Base-by-base conservation (phyloP, 306 rosid species). In the Luffa aegyptiaca region DNA sequence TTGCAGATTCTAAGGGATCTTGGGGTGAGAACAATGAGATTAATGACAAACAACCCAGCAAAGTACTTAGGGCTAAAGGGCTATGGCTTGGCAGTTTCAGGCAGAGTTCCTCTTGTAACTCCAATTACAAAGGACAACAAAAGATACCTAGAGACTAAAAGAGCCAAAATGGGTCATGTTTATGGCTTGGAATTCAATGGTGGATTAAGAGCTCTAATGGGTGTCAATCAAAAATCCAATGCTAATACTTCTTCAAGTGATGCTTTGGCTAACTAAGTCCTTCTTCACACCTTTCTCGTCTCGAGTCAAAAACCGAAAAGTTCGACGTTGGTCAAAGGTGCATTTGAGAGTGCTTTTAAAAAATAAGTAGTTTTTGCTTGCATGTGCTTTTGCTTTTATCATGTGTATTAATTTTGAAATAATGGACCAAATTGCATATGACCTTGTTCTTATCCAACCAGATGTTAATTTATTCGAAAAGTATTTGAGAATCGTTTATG, bases 11-110 rank as follows among this genome's bases (percentile, higher is more conserved):
- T 91, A 72, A 86, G 94, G 81, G 96, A 91, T 81, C 86, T 91
- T 58, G 98, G 95, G 41, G 95, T 93, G 74, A 81, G 88, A 80
- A 91, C 92, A 11, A 91, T 93, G 97, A 93, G 90, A 85, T 84
- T 93, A 69, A 88, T 93, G 98, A 93, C 98, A 14, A 93, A 93
- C 88, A 93, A 93, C 83, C 98, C 98, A 20, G 81, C 96, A 20
- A 93, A 93, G 86, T 93, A 91, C 81, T 41, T 85, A 33, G 98
- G 98, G 31, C 93, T 93, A 41, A 93, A 90, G 80, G 98, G 98
- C 13, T 93, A 93, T 77, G 98, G 98, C 75, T 85, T 93, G 87
- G 81, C 85, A 26, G 83, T 93, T 80, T 84, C 90, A 0, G 93
- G 96, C 12, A 87, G 98, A 84, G 90, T 93, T 79, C 97, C 97